phyloP scores from a whole-genome alignment of 1,284 basidiomycete species.

The Rhizopogon hawkerae region DNA sequence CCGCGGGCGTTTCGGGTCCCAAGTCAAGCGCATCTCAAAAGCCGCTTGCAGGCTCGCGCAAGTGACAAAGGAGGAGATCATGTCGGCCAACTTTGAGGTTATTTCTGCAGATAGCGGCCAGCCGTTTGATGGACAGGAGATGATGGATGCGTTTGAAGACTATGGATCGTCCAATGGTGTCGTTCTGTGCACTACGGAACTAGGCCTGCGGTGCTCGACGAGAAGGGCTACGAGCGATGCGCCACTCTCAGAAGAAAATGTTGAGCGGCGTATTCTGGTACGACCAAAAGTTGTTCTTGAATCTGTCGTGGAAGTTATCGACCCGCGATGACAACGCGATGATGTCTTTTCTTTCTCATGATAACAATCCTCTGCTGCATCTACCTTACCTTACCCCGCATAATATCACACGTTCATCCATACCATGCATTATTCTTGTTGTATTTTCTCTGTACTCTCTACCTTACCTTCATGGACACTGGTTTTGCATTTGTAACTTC shows the following conservation, averaged over 20 bases:
- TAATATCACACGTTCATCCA: not conserved
- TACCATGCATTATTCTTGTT: not conserved
- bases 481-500: slow-evolving; percentile 6
- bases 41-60: slow-evolving; percentile 51
- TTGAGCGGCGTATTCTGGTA: slow-evolving; percentile 53
- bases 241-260: slow-evolving; percentile 30
- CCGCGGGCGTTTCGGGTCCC: slow-evolving; percentile 44
- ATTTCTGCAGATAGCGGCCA: slow-evolving; percentile 46
- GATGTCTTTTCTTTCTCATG: not conserved
- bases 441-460: slow-evolving; percentile 16
- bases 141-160: slow-evolving; percentile 62
- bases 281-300: slow-evolving; percentile 67
- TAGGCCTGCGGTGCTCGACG: slow-evolving; percentile 58
- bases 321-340: slow-evolving; percentile 28
- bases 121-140: slow-evolving; percentile 41
- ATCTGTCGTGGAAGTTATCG: slow-evolving; percentile 53
- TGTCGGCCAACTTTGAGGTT: slow-evolving; percentile 65
- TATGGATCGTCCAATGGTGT: slow-evolving; percentile 42
- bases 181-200: slow-evolving; percentile 60
- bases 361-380: not conserved
- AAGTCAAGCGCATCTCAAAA: slow-evolving; percentile 54
- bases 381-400: slow-evolving; percentile 3
- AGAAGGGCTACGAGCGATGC: slow-evolving; percentile 31
- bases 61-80: slow-evolving; percentile 59
- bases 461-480: slow-evolving; percentile 8